Evolutionary conservation across 192 early-diverging fungal species (phyloP).

Genomic region (Diversispora epigaea): DNA sequence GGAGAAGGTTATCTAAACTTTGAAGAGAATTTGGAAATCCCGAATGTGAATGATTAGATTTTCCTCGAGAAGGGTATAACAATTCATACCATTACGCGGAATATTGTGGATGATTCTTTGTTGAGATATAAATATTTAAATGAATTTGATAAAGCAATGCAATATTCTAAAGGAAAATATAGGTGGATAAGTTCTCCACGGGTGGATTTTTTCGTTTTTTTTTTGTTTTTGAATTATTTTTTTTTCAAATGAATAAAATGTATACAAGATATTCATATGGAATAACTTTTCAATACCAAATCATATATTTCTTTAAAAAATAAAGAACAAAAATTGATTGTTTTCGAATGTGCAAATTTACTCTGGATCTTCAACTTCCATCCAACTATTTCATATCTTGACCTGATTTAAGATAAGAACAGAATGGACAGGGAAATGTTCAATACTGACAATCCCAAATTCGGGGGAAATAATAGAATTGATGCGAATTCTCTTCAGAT

Average conservation of each 20-base stretch:
- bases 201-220: too few species aligned
- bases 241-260: neutral
- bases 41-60: conserved; percentile 99
- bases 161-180: conserved; percentile 63
- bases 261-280: neutral
- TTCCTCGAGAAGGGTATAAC: conserved; percentile 90
- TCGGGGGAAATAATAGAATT: conserved; percentile 79
- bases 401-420: too few species aligned
- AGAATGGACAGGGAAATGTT: too few species aligned
- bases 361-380: too few species aligned
- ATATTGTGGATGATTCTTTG: too few species aligned
- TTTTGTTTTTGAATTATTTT: neutral
- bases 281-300: neutral
- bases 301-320: too few species aligned
- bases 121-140: too few species aligned
- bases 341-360: too few species aligned
- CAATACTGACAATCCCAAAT: conserved; percentile 77
- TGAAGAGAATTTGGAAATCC: conserved; percentile 98
- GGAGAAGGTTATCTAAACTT: conserved; percentile 97
- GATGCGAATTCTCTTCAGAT: conserved; percentile 76
- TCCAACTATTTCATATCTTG: too few species aligned
- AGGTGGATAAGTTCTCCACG: conserved; percentile 69
- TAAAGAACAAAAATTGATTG: too few species aligned
- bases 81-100: conserved; percentile 91
- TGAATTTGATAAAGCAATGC: conserved; percentile 87